A percentile compares a stretch with the other conserved stretches of the same genome.
Evolutionary conservation across 2,329 filamentous ascomycete genomes (phyloP).

Genomic region (Colletotrichum karsti): DNA sequence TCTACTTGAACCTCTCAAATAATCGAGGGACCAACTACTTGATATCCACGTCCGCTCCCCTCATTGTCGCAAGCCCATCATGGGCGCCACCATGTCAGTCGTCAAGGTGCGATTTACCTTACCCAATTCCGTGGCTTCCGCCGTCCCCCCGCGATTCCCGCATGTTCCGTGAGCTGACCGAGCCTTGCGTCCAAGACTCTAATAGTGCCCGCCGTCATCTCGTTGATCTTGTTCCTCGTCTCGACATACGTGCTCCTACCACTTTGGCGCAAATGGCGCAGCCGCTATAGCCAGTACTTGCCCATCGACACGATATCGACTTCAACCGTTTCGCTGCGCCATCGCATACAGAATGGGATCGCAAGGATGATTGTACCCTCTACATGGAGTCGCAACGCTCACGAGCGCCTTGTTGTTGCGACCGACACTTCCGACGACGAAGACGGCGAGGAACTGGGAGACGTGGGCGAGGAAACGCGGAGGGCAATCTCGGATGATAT

Average conservation of each 20-base stretch:
- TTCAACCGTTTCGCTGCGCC: constrained; percentile 62
- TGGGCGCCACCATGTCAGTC: constrained; percentile 43
- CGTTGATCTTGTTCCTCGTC: constrained; percentile 73
- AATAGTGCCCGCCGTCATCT: constrained; percentile 75
- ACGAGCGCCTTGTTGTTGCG: constrained; percentile 48
- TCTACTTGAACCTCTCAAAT: not conserved
- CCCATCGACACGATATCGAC: constrained; percentile 71
- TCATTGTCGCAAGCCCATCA: constrained; percentile 31
- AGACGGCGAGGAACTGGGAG: constrained; percentile 75
- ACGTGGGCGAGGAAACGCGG: constrained; percentile 61
- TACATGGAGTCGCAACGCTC: constrained; percentile 55
- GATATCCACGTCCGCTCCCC: not conserved
- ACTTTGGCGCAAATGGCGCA: constrained; percentile 74
- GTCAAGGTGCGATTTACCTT: constrained; percentile 39
- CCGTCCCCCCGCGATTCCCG: not conserved
- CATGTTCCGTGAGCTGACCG: constrained; percentile 9
- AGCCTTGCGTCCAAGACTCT: constrained; percentile 62
- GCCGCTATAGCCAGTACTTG: constrained; percentile 78
- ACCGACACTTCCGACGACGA: constrained; percentile 56
- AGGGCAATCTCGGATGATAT: constrained; percentile 48
- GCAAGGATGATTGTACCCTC: constrained; percentile 52
- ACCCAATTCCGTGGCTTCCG: constrained; percentile 34
- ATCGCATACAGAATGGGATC: constrained; percentile 54
- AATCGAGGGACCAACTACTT: not conserved
- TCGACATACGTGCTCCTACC: constrained; percentile 73